phyloP scores from a whole-genome alignment of 139 green algal species.

The Chlamydomonas asymmetrica region DNA sequence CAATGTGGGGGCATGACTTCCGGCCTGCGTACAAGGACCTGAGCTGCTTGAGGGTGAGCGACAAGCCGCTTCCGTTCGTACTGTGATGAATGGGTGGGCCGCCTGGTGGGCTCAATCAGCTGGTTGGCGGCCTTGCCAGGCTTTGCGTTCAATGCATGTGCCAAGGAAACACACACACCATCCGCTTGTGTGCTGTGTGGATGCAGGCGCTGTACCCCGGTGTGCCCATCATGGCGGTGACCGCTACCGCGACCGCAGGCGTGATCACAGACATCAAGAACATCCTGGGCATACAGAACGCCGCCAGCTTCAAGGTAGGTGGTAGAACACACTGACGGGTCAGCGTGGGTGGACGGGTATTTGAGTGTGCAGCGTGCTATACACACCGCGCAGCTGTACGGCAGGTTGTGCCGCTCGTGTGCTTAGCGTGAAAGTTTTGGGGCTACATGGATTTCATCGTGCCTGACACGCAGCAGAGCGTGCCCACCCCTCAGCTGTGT shows the following conservation, averaged over 20 bases:
- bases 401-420: neutral
- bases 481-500: neutral
- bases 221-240: conserved; percentile 71
- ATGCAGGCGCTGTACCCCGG: conserved; percentile 35
- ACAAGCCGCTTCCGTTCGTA: neutral
- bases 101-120: no score
- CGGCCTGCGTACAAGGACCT: conserved; percentile 84
- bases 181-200: no score
- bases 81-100: neutral
- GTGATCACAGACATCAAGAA: conserved; percentile 57
- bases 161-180: no score
- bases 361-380: neutral
- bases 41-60: conserved; percentile 24
- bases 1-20: conserved; percentile 96
- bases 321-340: neutral
- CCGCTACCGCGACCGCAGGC: conserved; percentile 67
- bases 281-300: conserved; percentile 43
- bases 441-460: neutral
- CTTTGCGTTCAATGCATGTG: no score
- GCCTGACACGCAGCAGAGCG: neutral
- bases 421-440: neutral
- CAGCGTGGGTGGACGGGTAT: neutral
- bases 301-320: conserved; percentile 36
- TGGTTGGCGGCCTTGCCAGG: no score
- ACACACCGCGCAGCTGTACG: neutral